Evolutionary conservation across 2,329 filamentous ascomycete species (phyloP).

Genomic region (Penicillium sumatraense): DNA sequence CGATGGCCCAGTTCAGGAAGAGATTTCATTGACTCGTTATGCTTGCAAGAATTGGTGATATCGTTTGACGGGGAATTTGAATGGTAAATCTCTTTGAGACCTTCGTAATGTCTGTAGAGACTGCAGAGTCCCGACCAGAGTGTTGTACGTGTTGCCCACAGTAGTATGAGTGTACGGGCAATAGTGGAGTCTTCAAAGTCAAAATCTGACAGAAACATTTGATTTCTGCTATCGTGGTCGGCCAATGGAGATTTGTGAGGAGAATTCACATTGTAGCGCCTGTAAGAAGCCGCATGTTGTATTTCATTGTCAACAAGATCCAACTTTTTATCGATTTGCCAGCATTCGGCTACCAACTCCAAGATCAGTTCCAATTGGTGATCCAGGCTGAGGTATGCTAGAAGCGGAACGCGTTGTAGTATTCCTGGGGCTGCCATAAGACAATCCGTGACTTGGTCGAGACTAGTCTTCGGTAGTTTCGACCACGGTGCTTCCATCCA

Average conservation of each 20-base stretch:
- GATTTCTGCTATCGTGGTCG: background rate
- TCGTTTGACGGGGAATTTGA: background rate
- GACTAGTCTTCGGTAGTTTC: constrained; percentile 26
- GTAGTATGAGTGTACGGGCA: constrained; percentile 33
- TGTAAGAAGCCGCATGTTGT: background rate
- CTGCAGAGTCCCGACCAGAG: constrained; percentile 40
- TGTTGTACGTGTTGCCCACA: constrained; percentile 39
- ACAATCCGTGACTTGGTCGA: constrained; percentile 37
- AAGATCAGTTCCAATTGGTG: background rate
- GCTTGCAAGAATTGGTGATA: background rate
- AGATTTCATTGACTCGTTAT: background rate
- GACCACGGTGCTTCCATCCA: constrained; percentile 40
- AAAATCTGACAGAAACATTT: background rate
- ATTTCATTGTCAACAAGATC: background rate
- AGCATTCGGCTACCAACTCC: background rate
- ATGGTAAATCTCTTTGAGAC: background rate
- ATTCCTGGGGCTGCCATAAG: constrained; percentile 31
- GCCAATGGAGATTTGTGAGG: background rate
- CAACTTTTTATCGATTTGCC: background rate
- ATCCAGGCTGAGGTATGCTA: background rate
- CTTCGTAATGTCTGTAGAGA: constrained; percentile 32
- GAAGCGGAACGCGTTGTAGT: constrained; percentile 13
- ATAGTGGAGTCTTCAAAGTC: background rate
- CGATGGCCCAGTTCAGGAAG: constrained; percentile 32
- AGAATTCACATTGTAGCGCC: background rate